Evolutionary conservation across 371 early-diverging fungal species (phyloP).

Genomic region (Syncephalastrum racemosum): DNA sequence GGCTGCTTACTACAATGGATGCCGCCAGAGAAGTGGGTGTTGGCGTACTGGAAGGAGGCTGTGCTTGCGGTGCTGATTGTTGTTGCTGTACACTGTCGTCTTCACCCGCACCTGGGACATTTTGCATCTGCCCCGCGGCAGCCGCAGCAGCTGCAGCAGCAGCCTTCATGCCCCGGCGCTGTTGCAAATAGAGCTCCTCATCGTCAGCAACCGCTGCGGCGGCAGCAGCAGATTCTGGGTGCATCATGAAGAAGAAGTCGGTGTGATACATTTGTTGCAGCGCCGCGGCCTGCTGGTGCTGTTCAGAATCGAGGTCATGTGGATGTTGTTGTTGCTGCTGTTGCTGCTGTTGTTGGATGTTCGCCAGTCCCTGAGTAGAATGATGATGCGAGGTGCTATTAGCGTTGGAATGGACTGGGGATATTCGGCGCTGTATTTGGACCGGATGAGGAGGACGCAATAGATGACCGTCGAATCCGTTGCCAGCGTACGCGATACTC

Average conservation of each 20-base stretch:
- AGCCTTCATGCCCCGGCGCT: no score
- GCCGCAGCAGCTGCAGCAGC: constrained; percentile 1
- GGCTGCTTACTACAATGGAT: constrained; percentile 5
- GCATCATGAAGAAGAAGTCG: no score
- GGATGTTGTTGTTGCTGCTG: background rate
- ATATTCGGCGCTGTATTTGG: no score
- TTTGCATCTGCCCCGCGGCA: background rate
- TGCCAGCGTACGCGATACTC: background rate
- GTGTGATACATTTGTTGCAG: no score
- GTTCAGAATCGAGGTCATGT: constrained; percentile 1
- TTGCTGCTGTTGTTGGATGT: constrained; percentile 1
- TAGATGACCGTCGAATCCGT: no score
- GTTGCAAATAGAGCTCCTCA: no score
- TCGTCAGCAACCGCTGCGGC: no score
- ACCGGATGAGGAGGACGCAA: no score
- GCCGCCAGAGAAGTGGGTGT: constrained; percentile 5
- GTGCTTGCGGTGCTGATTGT: constrained; percentile 6
- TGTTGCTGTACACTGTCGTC: background rate
- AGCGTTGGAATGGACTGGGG: background rate
- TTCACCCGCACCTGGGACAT: no score
- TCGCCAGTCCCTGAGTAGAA: constrained; percentile 1
- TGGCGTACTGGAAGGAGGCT: constrained; percentile 2
- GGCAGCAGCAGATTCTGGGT: no score
- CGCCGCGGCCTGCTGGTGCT: background rate
- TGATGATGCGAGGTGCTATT: background rate